Evolutionary conservation across 169 alveolate species (phyloP).

Genomic region (Eimeria brunetti): DNA sequence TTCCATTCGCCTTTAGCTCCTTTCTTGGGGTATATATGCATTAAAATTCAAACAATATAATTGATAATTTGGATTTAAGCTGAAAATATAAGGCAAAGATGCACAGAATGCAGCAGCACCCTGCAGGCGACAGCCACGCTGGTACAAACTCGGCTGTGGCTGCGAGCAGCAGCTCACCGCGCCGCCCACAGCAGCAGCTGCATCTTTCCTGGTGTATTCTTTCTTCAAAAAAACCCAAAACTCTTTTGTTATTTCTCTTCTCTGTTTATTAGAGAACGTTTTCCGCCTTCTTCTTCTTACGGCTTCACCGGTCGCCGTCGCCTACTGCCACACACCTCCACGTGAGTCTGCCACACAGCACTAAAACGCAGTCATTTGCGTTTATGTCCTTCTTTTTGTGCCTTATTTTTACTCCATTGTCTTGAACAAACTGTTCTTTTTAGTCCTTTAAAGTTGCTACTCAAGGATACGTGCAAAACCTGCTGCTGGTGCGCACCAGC

Average conservation of each 20-base stretch:
- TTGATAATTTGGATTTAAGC: neutral
- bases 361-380: neutral
- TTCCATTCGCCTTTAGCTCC: neutral
- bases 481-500: neutral
- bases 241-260: neutral
- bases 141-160: neutral
- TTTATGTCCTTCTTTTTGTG: neutral
- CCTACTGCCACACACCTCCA: slow-evolving; percentile 42
- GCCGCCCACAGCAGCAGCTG: neutral
- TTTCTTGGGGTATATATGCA: neutral
- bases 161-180: neutral
- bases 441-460: too few species aligned
- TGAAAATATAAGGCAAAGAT: neutral
- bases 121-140: neutral
- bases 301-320: neutral
- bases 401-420: neutral
- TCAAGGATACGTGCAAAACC: neutral
- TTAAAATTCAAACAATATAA: neutral
- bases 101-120: neutral
- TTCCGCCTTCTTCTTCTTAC: neutral
- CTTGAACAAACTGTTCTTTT: neutral
- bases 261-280: neutral
- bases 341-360: slow-evolving; percentile 9
- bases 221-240: neutral
- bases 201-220: neutral